Percentiles rank a stretch among this genome's conserved stretches.
Evolutionary conservation across 2,329 filamentous ascomycete genomes (phyloP).

Genomic region (Triangularia verruculosa): DNA sequence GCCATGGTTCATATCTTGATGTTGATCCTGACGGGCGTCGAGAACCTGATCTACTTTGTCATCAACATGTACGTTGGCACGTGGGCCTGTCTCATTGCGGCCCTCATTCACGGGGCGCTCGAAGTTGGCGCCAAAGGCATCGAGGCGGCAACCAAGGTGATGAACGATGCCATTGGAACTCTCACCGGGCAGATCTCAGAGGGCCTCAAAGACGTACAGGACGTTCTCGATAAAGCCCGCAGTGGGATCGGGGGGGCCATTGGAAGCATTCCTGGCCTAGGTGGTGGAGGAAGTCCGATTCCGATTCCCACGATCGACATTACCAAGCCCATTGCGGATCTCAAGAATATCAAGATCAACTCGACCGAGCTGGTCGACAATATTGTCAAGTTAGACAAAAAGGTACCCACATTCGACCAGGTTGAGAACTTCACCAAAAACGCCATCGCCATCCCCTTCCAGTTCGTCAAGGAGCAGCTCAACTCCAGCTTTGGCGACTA

Average conservation of each 20-base stretch:
- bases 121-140: constrained; percentile 56
- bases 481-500: constrained; percentile 70
- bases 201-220: constrained; percentile 39
- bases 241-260: neutral
- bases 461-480: constrained; percentile 71
- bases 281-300: constrained; percentile 39
- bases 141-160: constrained; percentile 42
- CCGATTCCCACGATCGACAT: constrained; percentile 60
- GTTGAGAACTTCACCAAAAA: constrained; percentile 78
- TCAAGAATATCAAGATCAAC: constrained; percentile 67
- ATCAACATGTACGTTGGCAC: constrained; percentile 90
- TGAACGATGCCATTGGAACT: constrained; percentile 50
- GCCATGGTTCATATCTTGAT: constrained; percentile 77
- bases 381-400: constrained; percentile 69
- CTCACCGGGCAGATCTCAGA: constrained; percentile 56
- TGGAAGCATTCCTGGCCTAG: constrained; percentile 43
- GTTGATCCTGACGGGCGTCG: constrained; percentile 76
- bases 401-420: constrained; percentile 78
- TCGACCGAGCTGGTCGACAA: constrained; percentile 65
- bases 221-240: constrained; percentile 52
- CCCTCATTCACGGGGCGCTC: constrained; percentile 76
- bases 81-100: constrained; percentile 83
- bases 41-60: constrained; percentile 85
- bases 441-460: constrained; percentile 75
- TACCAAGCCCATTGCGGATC: constrained; percentile 57